A percentile compares a stretch with the other conserved stretches of the same genome.
phyloP scores from a whole-genome alignment of 1,284 basidiomycete genomes.

The Rhodotorula sp. region DNA sequence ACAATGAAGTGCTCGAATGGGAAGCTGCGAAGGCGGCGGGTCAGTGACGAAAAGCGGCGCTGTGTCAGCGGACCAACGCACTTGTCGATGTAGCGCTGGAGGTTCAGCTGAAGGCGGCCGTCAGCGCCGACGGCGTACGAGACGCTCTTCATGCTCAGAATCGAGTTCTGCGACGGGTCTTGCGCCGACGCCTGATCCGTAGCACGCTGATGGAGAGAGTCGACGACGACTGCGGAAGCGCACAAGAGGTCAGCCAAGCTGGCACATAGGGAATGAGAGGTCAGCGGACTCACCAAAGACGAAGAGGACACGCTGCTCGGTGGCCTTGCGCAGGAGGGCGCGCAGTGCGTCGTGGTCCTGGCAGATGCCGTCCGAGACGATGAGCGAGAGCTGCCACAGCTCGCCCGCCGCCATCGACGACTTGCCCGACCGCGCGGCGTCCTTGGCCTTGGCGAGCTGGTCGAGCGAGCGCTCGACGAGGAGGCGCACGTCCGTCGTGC shows the following conservation, averaged over 20 bases:
- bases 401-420: constrained; percentile 66
- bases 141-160: constrained; percentile 89
- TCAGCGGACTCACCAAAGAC: constrained; percentile 63
- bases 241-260: background rate
- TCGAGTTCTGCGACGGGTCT: constrained; percentile 62
- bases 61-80: background rate
- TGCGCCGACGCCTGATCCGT: constrained; percentile 49
- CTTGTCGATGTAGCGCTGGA: constrained; percentile 30
- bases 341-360: constrained; percentile 88
- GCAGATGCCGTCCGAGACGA: constrained; percentile 95
- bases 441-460: constrained; percentile 71
- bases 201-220: constrained; percentile 64
- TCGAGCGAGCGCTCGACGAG: constrained; percentile 81
- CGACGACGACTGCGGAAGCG: constrained; percentile 68
- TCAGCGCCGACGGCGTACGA: constrained; percentile 76
- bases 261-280: background rate
- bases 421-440: constrained; percentile 64
- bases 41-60: background rate
- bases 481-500: constrained; percentile 82
- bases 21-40: constrained; percentile 56
- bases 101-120: constrained; percentile 75
- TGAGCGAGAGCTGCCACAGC: constrained; percentile 97
- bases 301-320: constrained; percentile 90
- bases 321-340: constrained; percentile 77
- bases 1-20: constrained; percentile 98